A percentile compares a stretch with the other conserved stretches of the same genome.
Evolutionary conservation across 164 flowering plant species (phyloP).

Genomic region (Kingdonia uniflora): DNA sequence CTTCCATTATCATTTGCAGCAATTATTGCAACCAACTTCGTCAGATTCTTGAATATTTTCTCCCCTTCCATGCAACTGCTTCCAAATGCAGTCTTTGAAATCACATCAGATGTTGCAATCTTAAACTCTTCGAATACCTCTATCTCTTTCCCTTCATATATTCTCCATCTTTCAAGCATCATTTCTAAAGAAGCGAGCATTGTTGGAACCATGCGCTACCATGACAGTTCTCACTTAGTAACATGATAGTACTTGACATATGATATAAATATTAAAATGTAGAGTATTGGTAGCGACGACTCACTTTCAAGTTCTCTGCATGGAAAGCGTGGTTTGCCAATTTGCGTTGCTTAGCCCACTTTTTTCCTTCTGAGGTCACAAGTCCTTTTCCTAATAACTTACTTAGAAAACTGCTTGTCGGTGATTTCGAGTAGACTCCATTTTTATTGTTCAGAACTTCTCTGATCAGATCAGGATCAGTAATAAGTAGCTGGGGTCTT

Average conservation of each 20-base stretch:
- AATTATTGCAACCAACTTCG: constrained; percentile 8
- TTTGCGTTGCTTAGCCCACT: constrained; percentile 25
- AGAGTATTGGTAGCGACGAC: too few species aligned
- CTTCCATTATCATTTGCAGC: constrained; percentile 11
- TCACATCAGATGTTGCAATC: constrained; percentile 33
- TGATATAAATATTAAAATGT: background rate
- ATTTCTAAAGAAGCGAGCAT: constrained; percentile 25
- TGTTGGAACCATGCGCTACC: constrained; percentile 31
- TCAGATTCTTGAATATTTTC: constrained; percentile 27
- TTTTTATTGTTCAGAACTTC: constrained; percentile 27
- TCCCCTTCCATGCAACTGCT: constrained; percentile 38
- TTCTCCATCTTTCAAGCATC: constrained; percentile 36
- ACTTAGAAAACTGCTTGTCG: constrained; percentile 10
- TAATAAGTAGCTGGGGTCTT: constrained; percentile 20
- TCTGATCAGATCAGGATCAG: constrained; percentile 30
- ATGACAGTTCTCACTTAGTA: background rate
- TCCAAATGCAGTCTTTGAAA: constrained; percentile 50
- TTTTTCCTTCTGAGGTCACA: constrained; percentile 22
- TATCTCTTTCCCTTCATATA: constrained; percentile 31
- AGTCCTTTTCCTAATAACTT: constrained; percentile 40
- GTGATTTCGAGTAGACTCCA: constrained; percentile 16
- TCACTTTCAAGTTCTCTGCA: constrained; percentile 30
- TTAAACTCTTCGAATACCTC: constrained; percentile 38
- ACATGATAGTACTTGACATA: too few species aligned
- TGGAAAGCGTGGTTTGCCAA: constrained; percentile 32